A percentile compares a stretch with the other conserved stretches of the same genome.
phyloP scores from a whole-genome alignment of 2,329 filamentous ascomycete species.

The Pestalotiopsis sp. region DNA sequence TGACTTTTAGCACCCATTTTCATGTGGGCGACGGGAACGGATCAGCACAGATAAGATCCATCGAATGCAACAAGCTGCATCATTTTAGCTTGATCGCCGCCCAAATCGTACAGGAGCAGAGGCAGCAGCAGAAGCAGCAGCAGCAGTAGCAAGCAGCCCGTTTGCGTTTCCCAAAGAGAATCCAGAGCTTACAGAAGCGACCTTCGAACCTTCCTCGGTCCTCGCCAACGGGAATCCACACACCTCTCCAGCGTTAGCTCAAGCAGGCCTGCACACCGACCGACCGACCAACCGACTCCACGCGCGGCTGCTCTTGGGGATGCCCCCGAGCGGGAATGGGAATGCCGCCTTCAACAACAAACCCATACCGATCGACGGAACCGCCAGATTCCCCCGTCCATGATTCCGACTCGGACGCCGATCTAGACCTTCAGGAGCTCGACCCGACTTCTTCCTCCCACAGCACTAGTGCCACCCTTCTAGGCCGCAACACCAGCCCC shows the following conservation, averaged over 20 bases:
- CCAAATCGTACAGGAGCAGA: no score
- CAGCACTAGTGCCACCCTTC: slow-evolving; percentile 33
- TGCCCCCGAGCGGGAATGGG: slow-evolving; percentile 40
- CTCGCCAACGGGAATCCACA: background rate
- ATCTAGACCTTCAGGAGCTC: slow-evolving; percentile 78
- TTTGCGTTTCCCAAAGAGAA: no score
- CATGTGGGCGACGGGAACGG: no score
- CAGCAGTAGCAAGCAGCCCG: no score
- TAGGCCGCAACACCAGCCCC: slow-evolving; percentile 52
- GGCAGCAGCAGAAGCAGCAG: no score
- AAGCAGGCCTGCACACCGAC: background rate
- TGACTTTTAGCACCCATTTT: background rate
- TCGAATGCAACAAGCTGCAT: no score
- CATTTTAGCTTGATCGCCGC: no score
- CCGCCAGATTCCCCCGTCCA: slow-evolving; percentile 65
- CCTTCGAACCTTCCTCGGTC: background rate
- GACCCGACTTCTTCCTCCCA: slow-evolving; percentile 57
- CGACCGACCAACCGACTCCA: background rate
- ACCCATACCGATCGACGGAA: slow-evolving; percentile 54
- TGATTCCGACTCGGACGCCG: slow-evolving; percentile 78
- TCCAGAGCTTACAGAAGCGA: background rate
- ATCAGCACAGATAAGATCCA: no score
- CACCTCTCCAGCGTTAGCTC: background rate
- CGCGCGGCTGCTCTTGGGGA: slow-evolving; percentile 22
- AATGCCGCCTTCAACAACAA: slow-evolving; percentile 54